A percentile compares a stretch with the other conserved stretches of the same genome.
Conservation (phyloP, 2,329 filamentous ascomycete species). For the Cladosporium sp. region DNA sequence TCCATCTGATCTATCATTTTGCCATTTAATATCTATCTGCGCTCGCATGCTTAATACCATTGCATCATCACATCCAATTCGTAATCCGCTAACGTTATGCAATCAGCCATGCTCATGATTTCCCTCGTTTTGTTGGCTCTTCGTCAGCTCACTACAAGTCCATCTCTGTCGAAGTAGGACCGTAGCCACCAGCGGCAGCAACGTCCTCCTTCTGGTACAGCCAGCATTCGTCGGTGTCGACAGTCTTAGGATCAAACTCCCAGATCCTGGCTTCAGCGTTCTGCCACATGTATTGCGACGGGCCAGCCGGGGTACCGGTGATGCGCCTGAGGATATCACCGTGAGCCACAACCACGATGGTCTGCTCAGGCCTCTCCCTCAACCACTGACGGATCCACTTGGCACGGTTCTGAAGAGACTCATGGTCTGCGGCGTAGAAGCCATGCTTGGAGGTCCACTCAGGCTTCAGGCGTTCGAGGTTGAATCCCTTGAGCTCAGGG, state of each 20-base stretch:
- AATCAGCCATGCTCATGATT: background rate
- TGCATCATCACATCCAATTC: constrained; percentile 1
- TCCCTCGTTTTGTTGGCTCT: background rate
- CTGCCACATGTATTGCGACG: constrained; percentile 27
- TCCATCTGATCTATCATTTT: background rate
- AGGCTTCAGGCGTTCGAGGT: constrained; percentile 23
- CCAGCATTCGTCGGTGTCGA: constrained; percentile 26
- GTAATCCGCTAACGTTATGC: background rate
- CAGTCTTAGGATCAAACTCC: constrained; percentile 23
- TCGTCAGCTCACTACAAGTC: constrained; percentile 17
- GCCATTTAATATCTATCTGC: too few species aligned
- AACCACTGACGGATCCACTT: constrained; percentile 29
- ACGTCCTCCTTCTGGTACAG: constrained; percentile 24
- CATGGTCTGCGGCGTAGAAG: constrained; percentile 24
- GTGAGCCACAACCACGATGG: constrained; percentile 32
- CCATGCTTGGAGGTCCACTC: constrained; percentile 31
- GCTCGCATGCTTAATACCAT: background rate
- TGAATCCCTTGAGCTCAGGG: constrained; percentile 27
- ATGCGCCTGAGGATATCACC: constrained; percentile 30
- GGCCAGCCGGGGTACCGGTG: constrained; percentile 20
- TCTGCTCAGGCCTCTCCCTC: constrained; percentile 28
- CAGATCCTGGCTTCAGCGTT: constrained; percentile 30
- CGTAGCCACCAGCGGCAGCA: constrained; percentile 31
- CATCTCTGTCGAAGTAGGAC: constrained; percentile 26
- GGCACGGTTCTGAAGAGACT: constrained; percentile 22